Conservation (phyloP, 2,329 filamentous ascomycete species). For the Conoideocrella luteorostrata region DNA sequence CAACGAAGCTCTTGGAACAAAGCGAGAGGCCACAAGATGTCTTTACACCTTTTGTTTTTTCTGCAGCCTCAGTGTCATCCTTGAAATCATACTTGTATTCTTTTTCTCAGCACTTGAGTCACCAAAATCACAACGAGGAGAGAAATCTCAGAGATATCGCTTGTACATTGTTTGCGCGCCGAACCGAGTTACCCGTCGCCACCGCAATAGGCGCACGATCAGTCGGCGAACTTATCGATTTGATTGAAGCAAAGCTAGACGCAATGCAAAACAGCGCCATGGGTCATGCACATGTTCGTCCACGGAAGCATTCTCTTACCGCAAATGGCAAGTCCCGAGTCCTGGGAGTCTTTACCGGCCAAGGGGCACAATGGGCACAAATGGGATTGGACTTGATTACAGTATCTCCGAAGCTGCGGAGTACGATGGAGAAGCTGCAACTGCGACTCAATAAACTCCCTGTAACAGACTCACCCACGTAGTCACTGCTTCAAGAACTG, state of each 20-base stretch:
- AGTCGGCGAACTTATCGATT: too few species aligned
- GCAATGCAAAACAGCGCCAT: too few species aligned
- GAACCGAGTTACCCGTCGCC: not conserved
- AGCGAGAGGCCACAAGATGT: too few species aligned
- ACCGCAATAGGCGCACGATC: too few species aligned
- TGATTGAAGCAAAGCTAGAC: too few species aligned
- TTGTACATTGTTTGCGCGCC: not conserved
- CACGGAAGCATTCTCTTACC: too few species aligned
- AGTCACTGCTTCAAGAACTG: too few species aligned
- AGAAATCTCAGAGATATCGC: not conserved
- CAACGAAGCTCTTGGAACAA: not conserved
- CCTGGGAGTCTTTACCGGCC: conserved; percentile 27
- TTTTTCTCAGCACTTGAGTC: not conserved
- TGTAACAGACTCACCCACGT: conserved; percentile 4
- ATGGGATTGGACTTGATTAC: conserved; percentile 24
- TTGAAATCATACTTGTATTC: not conserved
- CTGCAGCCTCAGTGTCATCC: not conserved
- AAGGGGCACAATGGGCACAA: conserved; percentile 24
- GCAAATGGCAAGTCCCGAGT: conserved; percentile 10
- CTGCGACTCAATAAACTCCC: not conserved
- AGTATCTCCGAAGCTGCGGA: not conserved
- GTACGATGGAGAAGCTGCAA: conserved; percentile 1
- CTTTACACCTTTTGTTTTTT: not conserved
- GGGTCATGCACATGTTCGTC: too few species aligned
- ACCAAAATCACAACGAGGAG: too few species aligned